Percentiles rank a stretch among this genome's conserved stretches.
Evolutionary conservation across 1,284 basidiomycete genomes (phyloP).

Genomic region (Abortiporus biennis): DNA sequence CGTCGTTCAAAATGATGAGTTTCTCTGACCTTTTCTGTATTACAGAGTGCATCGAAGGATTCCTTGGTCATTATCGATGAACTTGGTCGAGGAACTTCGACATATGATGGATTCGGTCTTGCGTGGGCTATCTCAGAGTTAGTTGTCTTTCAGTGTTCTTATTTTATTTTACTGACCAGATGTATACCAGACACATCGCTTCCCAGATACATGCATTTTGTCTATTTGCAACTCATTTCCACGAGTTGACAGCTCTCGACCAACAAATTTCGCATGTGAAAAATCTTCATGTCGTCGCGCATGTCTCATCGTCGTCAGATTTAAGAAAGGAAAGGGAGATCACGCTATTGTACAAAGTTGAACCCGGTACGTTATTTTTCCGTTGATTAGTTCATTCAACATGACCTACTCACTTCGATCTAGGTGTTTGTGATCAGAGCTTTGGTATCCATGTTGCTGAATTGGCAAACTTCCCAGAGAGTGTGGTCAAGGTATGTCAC

Average conservation of each 20-base stretch:
- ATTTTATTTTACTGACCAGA: background rate
- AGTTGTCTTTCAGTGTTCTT: conserved; percentile 17
- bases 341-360: conserved; percentile 92
- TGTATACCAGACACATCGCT: conserved; percentile 75
- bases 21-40: background rate
- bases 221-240: conserved; percentile 97
- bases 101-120: conserved; percentile 97
- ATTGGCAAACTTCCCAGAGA: conserved; percentile 93
- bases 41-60: conserved; percentile 83
- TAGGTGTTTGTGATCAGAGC: conserved; percentile 88
- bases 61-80: conserved; percentile 99
- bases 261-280: conserved; percentile 85
- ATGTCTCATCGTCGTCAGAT: conserved; percentile 64
- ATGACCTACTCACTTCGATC: background rate
- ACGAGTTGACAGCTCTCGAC: conserved; percentile 91
- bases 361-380: conserved; percentile 60
- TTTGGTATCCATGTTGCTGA: conserved; percentile 99
- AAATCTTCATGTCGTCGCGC: conserved; percentile 94
- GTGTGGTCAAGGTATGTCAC: conserved; percentile 77
- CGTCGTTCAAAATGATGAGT: background rate
- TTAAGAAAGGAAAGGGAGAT: conserved; percentile 77
- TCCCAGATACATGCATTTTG: conserved; percentile 90
- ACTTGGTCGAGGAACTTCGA: conserved; percentile 96
- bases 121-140: conserved; percentile 99
- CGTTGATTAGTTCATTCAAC: background rate